These are phyloP conservation scores for Colletotrichum chlorophyti DNA, from an alignment of 2,329 filamentous ascomycete species.

Conservation along the genomic window DNA sequence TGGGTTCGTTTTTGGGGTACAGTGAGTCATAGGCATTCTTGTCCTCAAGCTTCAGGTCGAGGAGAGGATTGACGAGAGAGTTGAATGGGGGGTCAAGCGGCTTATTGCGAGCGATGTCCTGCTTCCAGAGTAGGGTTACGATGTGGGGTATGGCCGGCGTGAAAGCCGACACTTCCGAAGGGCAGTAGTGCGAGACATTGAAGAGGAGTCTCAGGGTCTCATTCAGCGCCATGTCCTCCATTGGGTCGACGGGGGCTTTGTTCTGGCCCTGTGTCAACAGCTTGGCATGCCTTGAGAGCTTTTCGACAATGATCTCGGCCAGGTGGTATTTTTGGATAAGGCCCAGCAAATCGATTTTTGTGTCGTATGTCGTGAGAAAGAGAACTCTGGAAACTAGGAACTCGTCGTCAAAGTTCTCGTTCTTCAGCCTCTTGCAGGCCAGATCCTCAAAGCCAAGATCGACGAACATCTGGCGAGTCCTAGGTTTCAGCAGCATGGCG, in stretches of 20 bases:
- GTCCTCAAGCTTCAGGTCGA: constrained; percentile 75
- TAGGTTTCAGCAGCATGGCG: constrained; percentile 73
- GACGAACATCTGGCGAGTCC: constrained; percentile 75
- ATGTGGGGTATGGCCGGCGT: constrained; percentile 73
- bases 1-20: constrained; percentile 70
- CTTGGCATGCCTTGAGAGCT: constrained; percentile 74
- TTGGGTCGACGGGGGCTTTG: constrained; percentile 53
- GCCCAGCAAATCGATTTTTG: constrained; percentile 68
- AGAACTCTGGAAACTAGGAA: constrained; percentile 83
- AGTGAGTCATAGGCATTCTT: constrained; percentile 61
- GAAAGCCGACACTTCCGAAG: constrained; percentile 67
- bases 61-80: constrained; percentile 78
- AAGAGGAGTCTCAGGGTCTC: constrained; percentile 90
- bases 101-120: constrained; percentile 62
- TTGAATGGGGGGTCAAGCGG: constrained; percentile 77
- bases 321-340: constrained; percentile 72
- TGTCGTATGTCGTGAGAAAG: constrained; percentile 81
- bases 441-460: constrained; percentile 72
- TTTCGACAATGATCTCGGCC: constrained; percentile 71
- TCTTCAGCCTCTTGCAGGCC: constrained; percentile 75
- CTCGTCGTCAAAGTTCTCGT: constrained; percentile 80
- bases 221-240: constrained; percentile 80
- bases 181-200: constrained; percentile 81
- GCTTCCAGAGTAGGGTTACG: constrained; percentile 70
- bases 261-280: constrained; percentile 35